Conservation (phyloP, 1,139 yeast species). For the Debaryomycetaceae sp. region DNA sequence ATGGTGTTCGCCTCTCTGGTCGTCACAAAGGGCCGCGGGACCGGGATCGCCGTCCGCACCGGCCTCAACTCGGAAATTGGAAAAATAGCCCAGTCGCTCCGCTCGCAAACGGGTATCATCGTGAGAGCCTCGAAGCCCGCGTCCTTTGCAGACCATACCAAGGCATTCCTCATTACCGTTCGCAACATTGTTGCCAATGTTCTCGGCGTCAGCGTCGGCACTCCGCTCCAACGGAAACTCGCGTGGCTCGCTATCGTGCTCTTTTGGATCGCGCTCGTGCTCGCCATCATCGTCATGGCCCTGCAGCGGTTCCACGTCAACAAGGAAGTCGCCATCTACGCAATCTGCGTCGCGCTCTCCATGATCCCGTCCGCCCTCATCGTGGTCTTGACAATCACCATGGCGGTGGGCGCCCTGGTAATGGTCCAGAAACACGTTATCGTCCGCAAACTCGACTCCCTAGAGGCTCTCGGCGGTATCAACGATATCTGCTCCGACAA, state of each 20-base stretch:
- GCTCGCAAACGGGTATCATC: slow-evolving; percentile 12
- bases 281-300: slow-evolving; percentile 30
- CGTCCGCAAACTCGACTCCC: slow-evolving; percentile 33
- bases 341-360: slow-evolving; percentile 35
- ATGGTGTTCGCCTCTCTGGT: slow-evolving; percentile 35
- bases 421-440: slow-evolving; percentile 36
- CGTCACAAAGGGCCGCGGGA: slow-evolving; percentile 37
- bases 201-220: slow-evolving; percentile 26
- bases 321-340: slow-evolving; percentile 33
- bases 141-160: slow-evolving; percentile 18
- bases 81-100: slow-evolving; percentile 29
- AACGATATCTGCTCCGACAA: slow-evolving; percentile 43
- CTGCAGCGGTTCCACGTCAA: slow-evolving; percentile 24
- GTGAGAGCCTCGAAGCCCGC: slow-evolving; percentile 12
- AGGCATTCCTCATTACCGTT: slow-evolving; percentile 34
- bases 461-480: slow-evolving; percentile 42
- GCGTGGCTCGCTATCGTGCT: slow-evolving; percentile 32
- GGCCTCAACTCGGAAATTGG: slow-evolving; percentile 41
- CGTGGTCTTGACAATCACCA: slow-evolving; percentile 41
- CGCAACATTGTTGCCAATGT: slow-evolving; percentile 23
- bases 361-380: slow-evolving; percentile 49
- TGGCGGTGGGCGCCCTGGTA: slow-evolving; percentile 38
- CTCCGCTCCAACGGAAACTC: slow-evolving; percentile 38
- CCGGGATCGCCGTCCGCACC: slow-evolving; percentile 35
- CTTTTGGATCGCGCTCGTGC: slow-evolving; percentile 26